Evolutionary conservation across 192 early-diverging fungal genomes (phyloP), one percentile per base, ranked within the genome.

Genomic region (Coemansia sp.): DNA sequence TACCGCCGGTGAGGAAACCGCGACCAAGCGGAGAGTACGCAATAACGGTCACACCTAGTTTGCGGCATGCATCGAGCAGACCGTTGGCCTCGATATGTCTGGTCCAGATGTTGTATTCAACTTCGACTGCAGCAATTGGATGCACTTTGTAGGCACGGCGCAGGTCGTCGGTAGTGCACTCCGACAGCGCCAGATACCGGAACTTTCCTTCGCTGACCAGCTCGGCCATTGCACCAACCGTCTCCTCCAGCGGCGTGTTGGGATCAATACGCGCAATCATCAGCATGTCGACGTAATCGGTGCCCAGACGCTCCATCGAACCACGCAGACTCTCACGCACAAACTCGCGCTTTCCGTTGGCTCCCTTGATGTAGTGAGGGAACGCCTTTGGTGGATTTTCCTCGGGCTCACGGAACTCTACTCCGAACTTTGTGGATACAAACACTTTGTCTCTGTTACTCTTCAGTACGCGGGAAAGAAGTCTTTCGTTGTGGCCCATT

Each of bases 1-100:
- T 84, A 10, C 78, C 73, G n/a, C 90, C 90, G 1, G 88, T 87
- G 51, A 93, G 67, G 51, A 92, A 87, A 6, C 93, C 93, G 51
- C 87, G 85, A 8, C 89, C 91, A 10, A 92, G 64, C 5, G 89
- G 90, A 10, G 89, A 88, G 61, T 91, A 90, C 1, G 92, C 89
- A 22, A 95, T 76, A 11, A 91, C 72, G n/a, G 85, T 89, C 45
- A 93, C 81, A 43, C 90, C 89, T 4, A 93, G 82, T 63, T 91
- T 89, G 58, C 89, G 85, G 71, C 91, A 92, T 8, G 88, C 76
- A 39, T 87, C 82, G 22, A 92, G 84, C 39, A 92, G 62, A 1
- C 88, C 91, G 49, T 89, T 84, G 5, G 72, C 84, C 74, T 91
- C 88, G 21, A 90, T 88, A 47, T 88, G 79, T 10, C 80, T 72